Percentiles rank a stretch among this genome's conserved stretches.
phyloP scores from a whole-genome alignment of 306 rosid genomes.

The Inga laurina region DNA sequence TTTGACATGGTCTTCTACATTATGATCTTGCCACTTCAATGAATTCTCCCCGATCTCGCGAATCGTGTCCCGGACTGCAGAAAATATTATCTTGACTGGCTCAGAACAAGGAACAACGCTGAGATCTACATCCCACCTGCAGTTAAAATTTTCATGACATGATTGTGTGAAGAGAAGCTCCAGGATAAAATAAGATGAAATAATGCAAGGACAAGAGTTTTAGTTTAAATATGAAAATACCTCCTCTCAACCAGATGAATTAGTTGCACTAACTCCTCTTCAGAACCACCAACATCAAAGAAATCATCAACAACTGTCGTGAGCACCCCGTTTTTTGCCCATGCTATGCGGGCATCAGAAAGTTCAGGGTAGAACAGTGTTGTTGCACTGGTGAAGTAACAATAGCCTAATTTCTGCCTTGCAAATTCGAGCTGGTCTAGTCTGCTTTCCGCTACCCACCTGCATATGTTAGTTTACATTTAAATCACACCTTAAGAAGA shows the following conservation, averaged over 20 bases:
- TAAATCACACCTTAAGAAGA: constrained; percentile 15
- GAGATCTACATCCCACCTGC: constrained; percentile 83
- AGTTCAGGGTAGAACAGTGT: constrained; percentile 61
- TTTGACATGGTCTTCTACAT: constrained; percentile 53
- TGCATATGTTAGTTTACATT: constrained; percentile 33
- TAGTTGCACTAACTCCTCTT: constrained; percentile 70
- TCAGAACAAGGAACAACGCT: constrained; percentile 59
- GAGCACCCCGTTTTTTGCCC: constrained; percentile 80
- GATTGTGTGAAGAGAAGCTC: constrained; percentile 5
- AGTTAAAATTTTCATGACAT: constrained; percentile 16
- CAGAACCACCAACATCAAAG: constrained; percentile 73
- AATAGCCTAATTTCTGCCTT: constrained; percentile 72
- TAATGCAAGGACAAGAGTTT: constrained; percentile 6
- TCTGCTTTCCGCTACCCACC: constrained; percentile 69
- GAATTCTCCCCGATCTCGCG: constrained; percentile 69
- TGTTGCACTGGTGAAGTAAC: constrained; percentile 74
- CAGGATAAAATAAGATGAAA: constrained; percentile 1
- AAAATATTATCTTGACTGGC: constrained; percentile 72
- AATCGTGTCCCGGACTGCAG: constrained; percentile 56
- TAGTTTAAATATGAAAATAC: constrained; percentile 45
- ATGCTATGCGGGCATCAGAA: constrained; percentile 79
- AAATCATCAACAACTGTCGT: constrained; percentile 87
- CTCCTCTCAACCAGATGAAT: constrained; percentile 65
- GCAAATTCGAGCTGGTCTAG: constrained; percentile 83
- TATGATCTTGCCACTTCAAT: constrained; percentile 54